Percentiles rank a stretch among this genome's conserved stretches.
These are phyloP conservation scores for Pyricularia grisea DNA, from an alignment of 2,329 filamentous ascomycete species.

Conservation along the genomic window DNA sequence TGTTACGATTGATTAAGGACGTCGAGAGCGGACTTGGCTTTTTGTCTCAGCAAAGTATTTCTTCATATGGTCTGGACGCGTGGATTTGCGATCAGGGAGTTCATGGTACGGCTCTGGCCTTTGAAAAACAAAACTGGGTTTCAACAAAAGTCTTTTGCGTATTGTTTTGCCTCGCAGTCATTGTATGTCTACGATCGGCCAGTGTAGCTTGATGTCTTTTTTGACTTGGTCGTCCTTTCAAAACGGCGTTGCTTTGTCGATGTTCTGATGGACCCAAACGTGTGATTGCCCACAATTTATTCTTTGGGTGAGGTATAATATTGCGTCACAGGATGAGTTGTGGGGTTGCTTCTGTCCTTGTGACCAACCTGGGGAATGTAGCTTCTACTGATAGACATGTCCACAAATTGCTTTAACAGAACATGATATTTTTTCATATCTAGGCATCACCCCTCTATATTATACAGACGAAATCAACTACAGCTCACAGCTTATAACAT, in stretches of 20 bases:
- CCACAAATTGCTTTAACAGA: neutral
- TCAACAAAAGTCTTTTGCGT: neutral
- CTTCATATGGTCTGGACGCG: neutral
- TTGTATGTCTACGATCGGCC: neutral
- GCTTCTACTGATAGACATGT: neutral
- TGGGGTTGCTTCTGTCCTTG: neutral
- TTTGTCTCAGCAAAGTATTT: neutral
- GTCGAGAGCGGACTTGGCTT: neutral
- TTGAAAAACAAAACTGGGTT: neutral
- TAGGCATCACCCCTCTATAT: neutral
- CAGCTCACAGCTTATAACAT: conserved; percentile 48
- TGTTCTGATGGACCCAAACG: neutral
- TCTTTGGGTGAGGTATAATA: too few relatives aligned
- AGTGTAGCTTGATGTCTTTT: neutral
- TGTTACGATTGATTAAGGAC: neutral
- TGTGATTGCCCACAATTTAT: neutral
- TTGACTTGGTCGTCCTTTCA: neutral
- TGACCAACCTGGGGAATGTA: neutral
- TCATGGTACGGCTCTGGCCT: neutral
- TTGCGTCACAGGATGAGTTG: neutral
- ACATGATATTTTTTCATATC: neutral
- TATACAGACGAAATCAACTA: neutral
- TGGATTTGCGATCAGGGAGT: neutral
- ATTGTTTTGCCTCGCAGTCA: neutral
- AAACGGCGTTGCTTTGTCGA: neutral